phyloP scores from a whole-genome alignment of 345 rosid genomes.

The Aurinia saxatilis region DNA sequence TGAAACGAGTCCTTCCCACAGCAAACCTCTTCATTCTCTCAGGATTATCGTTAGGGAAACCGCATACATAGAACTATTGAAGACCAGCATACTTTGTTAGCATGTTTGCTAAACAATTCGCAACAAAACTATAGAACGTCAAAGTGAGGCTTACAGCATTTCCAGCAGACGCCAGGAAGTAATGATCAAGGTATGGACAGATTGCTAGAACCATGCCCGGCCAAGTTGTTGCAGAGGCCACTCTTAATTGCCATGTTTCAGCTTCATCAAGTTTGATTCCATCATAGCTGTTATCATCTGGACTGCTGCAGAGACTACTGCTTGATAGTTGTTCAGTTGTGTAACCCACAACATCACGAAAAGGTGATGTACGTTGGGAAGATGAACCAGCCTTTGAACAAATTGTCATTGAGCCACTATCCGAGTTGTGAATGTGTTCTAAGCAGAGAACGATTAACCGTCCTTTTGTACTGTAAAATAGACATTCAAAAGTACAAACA shows the following conservation, averaged over 20 bases:
- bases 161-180: slow-evolving; percentile 96
- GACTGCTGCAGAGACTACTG: slow-evolving; percentile 81
- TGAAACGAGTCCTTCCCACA: slow-evolving; percentile 80
- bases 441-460: slow-evolving; percentile 75
- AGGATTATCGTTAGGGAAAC: slow-evolving; percentile 63
- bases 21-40: slow-evolving; percentile 69
- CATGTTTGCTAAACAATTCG: slow-evolving; percentile 19
- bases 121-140: background rate
- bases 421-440: slow-evolving; percentile 60
- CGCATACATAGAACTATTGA: slow-evolving; percentile 79
- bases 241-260: slow-evolving; percentile 74
- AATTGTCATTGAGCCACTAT: slow-evolving; percentile 65
- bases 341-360: slow-evolving; percentile 59
- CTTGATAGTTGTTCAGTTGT: slow-evolving; percentile 69
- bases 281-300: slow-evolving; percentile 75
- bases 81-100: slow-evolving; percentile 14
- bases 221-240: slow-evolving; percentile 46
- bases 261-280: slow-evolving; percentile 76
- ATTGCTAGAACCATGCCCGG: slow-evolving; percentile 92
- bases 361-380: slow-evolving; percentile 80
- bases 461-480: slow-evolving; percentile 74
- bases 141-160: slow-evolving; percentile 66
- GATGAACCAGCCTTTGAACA: slow-evolving; percentile 63
- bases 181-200: slow-evolving; percentile 85
- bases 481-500: slow-evolving; percentile 13